phyloP scores from a whole-genome alignment of 2,329 filamentous ascomycete genomes.

The Alternaria metachromatica region DNA sequence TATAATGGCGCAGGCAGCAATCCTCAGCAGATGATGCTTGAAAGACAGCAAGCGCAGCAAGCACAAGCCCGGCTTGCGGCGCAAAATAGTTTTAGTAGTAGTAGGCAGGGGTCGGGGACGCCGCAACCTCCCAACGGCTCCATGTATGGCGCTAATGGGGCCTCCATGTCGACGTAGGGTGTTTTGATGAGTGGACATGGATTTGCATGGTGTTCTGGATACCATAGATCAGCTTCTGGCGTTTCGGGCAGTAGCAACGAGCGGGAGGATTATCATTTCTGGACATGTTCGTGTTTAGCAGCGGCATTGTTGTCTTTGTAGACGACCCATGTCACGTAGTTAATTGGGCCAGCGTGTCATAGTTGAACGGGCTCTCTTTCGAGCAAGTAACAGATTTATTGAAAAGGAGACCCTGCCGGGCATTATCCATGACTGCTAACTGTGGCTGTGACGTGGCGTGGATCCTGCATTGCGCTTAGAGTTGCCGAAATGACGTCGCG shows the following conservation, averaged over 20 bases:
- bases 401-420: neutral
- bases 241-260: constrained; percentile 14
- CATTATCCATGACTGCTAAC: neutral
- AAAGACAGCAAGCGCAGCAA: constrained; percentile 45
- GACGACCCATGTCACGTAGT: constrained; percentile 1
- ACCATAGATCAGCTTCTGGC: constrained; percentile 24
- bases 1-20: constrained; percentile 32
- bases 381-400: neutral
- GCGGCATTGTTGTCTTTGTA: neutral
- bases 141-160: constrained; percentile 13
- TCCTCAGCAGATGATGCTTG: constrained; percentile 45
- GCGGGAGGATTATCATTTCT: neutral
- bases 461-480: constrained; percentile 26
- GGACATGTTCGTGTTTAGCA: neutral
- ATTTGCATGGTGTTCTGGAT: constrained; percentile 19
- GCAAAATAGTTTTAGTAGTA: constrained; percentile 43
- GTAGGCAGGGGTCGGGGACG: constrained; percentile 44
- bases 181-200: constrained; percentile 1
- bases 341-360: neutral
- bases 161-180: constrained; percentile 32
- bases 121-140: constrained; percentile 45
- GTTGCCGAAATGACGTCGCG: constrained; percentile 27
- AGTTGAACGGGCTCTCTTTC: neutral
- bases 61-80: constrained; percentile 46
- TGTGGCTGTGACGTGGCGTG: constrained; percentile 13